These are phyloP conservation scores for Fusarium lyarnte DNA, from an alignment of 2,329 filamentous ascomycete species.

Conservation along the genomic window DNA sequence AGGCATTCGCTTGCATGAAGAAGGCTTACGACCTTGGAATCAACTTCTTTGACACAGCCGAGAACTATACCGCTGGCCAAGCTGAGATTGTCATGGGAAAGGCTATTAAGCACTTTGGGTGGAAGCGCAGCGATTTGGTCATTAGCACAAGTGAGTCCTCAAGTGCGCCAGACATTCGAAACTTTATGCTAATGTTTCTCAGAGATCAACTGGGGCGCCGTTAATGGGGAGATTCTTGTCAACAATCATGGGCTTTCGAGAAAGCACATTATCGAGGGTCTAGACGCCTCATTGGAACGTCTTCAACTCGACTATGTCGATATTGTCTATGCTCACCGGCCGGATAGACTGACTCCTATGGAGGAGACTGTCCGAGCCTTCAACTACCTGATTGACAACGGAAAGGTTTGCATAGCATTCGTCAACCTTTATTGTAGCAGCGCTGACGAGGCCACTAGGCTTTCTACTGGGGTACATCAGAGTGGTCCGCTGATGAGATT, in stretches of 20 bases:
- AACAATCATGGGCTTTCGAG: constrained; percentile 74
- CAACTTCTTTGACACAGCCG: constrained; percentile 72
- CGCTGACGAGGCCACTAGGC: constrained; percentile 45
- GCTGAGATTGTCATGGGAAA: constrained; percentile 72
- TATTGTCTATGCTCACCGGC: constrained; percentile 75
- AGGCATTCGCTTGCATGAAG: constrained; percentile 69
- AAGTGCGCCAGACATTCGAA: fast-evolving
- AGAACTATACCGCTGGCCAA: constrained; percentile 68
- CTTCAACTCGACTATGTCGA: constrained; percentile 71
- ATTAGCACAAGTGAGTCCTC: constrained; percentile 61
- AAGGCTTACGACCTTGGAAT: constrained; percentile 68
- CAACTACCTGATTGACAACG: constrained; percentile 74
- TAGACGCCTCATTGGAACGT: constrained; percentile 65
- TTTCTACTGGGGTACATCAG: constrained; percentile 71
- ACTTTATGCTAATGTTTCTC: neutral
- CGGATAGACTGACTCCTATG: constrained; percentile 74
- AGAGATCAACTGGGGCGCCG: constrained; percentile 72
- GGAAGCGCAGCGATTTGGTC: constrained; percentile 70
- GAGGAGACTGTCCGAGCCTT: constrained; percentile 77
- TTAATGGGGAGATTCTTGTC: constrained; percentile 68
- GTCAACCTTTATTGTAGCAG: too few species aligned
- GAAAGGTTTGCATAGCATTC: constrained; percentile 53
- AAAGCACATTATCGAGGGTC: constrained; percentile 70
- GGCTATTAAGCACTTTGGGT: constrained; percentile 68
- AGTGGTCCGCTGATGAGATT: constrained; percentile 77